phyloP scores from a whole-genome alignment of 768 basidiomycete genomes.

The Leccinum fibrillosum region DNA sequence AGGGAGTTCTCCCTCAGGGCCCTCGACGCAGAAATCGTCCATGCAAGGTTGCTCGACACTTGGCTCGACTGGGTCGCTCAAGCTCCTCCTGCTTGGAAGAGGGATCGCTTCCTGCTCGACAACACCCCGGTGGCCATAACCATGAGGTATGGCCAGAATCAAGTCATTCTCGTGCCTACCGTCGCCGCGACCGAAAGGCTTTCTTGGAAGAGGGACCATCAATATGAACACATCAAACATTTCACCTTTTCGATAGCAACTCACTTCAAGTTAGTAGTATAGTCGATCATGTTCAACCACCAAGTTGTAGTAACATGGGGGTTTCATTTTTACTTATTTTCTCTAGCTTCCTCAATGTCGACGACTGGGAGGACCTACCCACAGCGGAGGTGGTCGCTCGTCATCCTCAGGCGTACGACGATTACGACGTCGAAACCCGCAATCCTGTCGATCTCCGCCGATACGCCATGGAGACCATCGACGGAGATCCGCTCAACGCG shows the following conservation, averaged over 20 bases:
- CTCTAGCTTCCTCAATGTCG: no score
- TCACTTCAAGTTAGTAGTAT: not conserved
- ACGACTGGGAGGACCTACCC: no score
- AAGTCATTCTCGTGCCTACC: not conserved
- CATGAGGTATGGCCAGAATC: constrained; percentile 8
- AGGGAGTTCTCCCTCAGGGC: not conserved
- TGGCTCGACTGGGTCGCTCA: constrained; percentile 1
- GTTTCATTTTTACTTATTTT: no score
- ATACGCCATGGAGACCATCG: no score
- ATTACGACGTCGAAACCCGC: no score
- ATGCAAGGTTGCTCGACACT: accelerated
- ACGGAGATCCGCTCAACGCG: no score
- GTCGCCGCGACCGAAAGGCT: not conserved
- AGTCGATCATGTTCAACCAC: no score
- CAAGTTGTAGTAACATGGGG: no score
- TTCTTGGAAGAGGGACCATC: not conserved
- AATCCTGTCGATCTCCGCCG: no score
- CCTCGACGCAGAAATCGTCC: not conserved
- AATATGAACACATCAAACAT: not conserved
- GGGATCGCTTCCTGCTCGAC: not conserved
- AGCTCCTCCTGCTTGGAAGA: not conserved
- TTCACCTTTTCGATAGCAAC: not conserved
- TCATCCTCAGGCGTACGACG: no score
- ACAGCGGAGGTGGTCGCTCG: no score
- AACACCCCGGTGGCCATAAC: constrained; percentile 3